Evolutionary conservation across 1,284 basidiomycete genomes (phyloP), one percentile per base, ranked within the genome.

Genomic region (Ganoderma lingzhi): DNA sequence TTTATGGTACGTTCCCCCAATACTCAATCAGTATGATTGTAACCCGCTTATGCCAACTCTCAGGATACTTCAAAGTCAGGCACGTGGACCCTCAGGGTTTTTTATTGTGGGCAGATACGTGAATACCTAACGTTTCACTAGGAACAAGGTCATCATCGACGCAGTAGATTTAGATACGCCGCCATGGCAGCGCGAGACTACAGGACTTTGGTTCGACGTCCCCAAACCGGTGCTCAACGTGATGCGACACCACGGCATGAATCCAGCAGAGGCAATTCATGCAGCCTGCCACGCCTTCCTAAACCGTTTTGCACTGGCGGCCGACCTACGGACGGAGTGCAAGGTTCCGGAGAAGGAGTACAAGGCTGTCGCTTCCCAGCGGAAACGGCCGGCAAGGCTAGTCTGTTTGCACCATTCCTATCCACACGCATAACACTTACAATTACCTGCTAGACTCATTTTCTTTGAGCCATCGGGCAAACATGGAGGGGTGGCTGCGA

Each of bases 171-270:
- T 97, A 45, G 90, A 96, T 59, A 94, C 90, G 19, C 92, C 92
- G 0, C 88, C 94, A 0, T 96, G 93, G 85, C 87, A 93, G 73
- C 89, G 90, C 23, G 87, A 91, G 66, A 90, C 93, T 0, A 90
- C 87, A 1, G 96, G 96, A 2, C 85, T 95, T 72, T 97, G 96
- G 96, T 84, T 97, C 35, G 94, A 97, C 76, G 84, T 97, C 1
- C 93, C 95, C 0, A 83, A 83, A 62, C 48, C 78, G 14, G 83
- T 84, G 60, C 80, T 91, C 64, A 81, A 80, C 44, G 82, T 89
- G 62, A 86, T 97, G 77, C 82, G 82, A 5, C 76, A 79, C 28
- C 89, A 91, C 71, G 83, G 82, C 6, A 87, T 95, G 67, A 89
- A 88, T 68, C 85, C 88, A 0, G 89, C 93, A 0, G 94, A 90